These are phyloP conservation scores for Pulicaria dysenterica DNA, from an alignment of 129 eudicot species.

Conservation along the genomic window DNA sequence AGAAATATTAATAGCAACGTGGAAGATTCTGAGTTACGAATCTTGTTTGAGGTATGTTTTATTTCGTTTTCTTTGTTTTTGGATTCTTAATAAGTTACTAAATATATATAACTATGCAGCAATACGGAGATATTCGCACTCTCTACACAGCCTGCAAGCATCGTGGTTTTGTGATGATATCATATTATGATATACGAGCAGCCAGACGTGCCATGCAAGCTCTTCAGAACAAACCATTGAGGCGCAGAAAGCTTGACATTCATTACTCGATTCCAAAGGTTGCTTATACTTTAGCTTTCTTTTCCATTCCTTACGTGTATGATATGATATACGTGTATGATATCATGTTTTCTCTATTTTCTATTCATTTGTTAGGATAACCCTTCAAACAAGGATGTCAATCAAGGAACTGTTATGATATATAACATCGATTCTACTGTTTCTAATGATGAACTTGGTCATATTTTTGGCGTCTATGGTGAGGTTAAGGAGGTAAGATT, in stretches of 20 bases:
- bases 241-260: slow-evolving; percentile 80
- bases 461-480: slow-evolving; percentile 80
- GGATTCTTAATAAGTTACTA: neutral
- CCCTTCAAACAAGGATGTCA: slow-evolving; percentile 68
- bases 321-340: too few species aligned
- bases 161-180: slow-evolving; percentile 93
- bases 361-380: slow-evolving; percentile 50
- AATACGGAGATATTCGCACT: slow-evolving; percentile 87
- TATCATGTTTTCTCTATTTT: neutral
- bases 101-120: slow-evolving; percentile 43
- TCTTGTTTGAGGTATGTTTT: slow-evolving; percentile 71
- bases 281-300: slow-evolving; percentile 2
- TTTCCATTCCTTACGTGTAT: slow-evolving; percentile 15
- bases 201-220: slow-evolving; percentile 87
- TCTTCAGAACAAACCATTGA: slow-evolving; percentile 75
- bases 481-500: slow-evolving; percentile 86
- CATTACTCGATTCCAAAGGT: slow-evolving; percentile 94
- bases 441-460: slow-evolving; percentile 68
- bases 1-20: slow-evolving; percentile 83
- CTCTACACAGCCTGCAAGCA: slow-evolving; percentile 92
- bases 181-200: slow-evolving; percentile 92
- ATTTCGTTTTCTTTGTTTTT: slow-evolving; percentile 25
- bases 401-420: slow-evolving; percentile 75
- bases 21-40: slow-evolving; percentile 74
- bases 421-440: slow-evolving; percentile 69